phyloP scores from a whole-genome alignment of 1,139 yeast genomes.

The Kodamaea fungicola region DNA sequence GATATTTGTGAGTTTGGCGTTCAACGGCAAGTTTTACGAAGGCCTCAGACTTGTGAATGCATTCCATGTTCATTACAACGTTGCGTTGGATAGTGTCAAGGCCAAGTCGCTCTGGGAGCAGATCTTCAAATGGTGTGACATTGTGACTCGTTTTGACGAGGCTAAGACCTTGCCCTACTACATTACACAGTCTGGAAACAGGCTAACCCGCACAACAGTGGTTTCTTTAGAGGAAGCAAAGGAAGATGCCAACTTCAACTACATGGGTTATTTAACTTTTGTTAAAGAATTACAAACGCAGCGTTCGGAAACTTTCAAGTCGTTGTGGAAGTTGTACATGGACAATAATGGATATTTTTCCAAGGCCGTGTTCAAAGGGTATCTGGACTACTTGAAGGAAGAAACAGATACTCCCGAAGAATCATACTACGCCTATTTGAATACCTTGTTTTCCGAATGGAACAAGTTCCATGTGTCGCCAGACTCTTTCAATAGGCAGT shows the following conservation, averaged over 20 bases:
- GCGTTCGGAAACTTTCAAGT: slow-evolving; percentile 25
- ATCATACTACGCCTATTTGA: slow-evolving; percentile 22
- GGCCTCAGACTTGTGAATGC: slow-evolving; percentile 34
- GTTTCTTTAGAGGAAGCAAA: slow-evolving; percentile 26
- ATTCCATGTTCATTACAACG: slow-evolving; percentile 30
- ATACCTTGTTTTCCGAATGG: slow-evolving; percentile 19
- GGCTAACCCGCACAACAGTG: slow-evolving; percentile 5
- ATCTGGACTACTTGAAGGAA: slow-evolving; percentile 21
- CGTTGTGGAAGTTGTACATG: slow-evolving; percentile 34
- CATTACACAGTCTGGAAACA: slow-evolving; percentile 17
- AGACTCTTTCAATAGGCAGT: slow-evolving; percentile 26
- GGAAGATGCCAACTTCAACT: slow-evolving; percentile 36
- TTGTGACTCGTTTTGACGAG: slow-evolving; percentile 19
- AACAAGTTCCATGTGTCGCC: slow-evolving; percentile 17
- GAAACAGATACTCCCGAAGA: slow-evolving; percentile 16
- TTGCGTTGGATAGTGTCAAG: slow-evolving; percentile 18
- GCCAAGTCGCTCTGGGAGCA: slow-evolving; percentile 35
- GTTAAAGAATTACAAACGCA: slow-evolving; percentile 22
- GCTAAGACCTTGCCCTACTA: slow-evolving; percentile 26
- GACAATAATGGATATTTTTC: slow-evolving; percentile 25
- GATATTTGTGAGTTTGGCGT: slow-evolving; percentile 29
- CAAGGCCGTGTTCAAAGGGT: slow-evolving; percentile 21
- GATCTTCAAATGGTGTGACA: slow-evolving; percentile 36
- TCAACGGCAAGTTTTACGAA: slow-evolving; percentile 27
- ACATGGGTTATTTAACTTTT: slow-evolving; percentile 34